Percentiles rank a stretch among this genome's conserved stretches.
Evolutionary conservation across 2,329 filamentous ascomycete genomes (phyloP).

Genomic region (Botrytis sinoallii): DNA sequence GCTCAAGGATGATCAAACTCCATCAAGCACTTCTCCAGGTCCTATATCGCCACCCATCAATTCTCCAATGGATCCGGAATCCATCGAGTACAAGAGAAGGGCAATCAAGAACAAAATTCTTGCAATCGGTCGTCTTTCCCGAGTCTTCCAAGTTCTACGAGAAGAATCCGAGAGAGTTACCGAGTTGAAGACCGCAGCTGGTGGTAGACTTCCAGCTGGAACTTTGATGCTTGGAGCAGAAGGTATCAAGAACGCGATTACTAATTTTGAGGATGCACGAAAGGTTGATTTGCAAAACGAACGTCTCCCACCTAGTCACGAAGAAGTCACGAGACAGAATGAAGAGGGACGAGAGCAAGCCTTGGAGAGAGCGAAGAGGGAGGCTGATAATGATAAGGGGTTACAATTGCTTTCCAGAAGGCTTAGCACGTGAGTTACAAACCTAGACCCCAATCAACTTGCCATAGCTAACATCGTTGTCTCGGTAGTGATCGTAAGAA

Average conservation of each 20-base stretch:
- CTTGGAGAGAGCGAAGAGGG: slow-evolving; percentile 77
- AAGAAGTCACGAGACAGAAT: slow-evolving; percentile 82
- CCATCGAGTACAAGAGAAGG: slow-evolving; percentile 87
- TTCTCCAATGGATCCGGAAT: slow-evolving; percentile 66
- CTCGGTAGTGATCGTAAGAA: slow-evolving; percentile 31
- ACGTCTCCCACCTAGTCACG: slow-evolving; percentile 83
- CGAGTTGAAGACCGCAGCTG: slow-evolving; percentile 94
- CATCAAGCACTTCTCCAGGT: slow-evolving; percentile 57
- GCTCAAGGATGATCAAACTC: slow-evolving; percentile 81
- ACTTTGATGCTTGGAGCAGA: slow-evolving; percentile 98
- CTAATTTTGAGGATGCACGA: slow-evolving; percentile 90
- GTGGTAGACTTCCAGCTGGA: slow-evolving; percentile 86
- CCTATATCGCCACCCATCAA: slow-evolving; percentile 71
- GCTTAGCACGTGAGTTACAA: slow-evolving; percentile 83
- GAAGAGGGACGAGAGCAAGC: slow-evolving; percentile 80
- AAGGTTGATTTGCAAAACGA: slow-evolving; percentile 98
- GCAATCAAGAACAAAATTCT: slow-evolving; percentile 99
- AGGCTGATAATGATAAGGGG: slow-evolving; percentile 89
- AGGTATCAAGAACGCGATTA: slow-evolving; percentile 98
- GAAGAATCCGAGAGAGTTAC: slow-evolving; percentile 97
- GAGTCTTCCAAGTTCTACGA: slow-evolving; percentile 96
- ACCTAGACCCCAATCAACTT: background rate
- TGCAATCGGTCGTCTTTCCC: slow-evolving; percentile 91
- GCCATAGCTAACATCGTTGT: slow-evolving; percentile 10
- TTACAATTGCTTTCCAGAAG: slow-evolving; percentile 83